Base-by-base conservation (phyloP, 345 rosid species). In the Ceriops zippeliana region DNA sequence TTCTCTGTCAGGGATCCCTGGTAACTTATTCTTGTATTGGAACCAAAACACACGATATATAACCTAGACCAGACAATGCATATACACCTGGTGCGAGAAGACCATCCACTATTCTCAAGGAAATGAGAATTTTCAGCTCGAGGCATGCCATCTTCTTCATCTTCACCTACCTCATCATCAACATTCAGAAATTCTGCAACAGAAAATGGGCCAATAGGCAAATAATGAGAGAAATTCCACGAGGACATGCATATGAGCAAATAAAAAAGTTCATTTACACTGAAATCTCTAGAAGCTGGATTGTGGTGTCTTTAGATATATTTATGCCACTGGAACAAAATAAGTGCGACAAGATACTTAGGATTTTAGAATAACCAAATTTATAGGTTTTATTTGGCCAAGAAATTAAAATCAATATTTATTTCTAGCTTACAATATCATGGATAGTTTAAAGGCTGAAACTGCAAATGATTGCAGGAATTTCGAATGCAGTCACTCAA, bases 31-130 rank as follows among this genome's bases (percentile, higher is more conserved):
- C 38, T 56, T 32, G 15, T 21, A 34, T 60, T 9, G 34, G 65
- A 58, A n/a, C 24, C 15, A 17, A 57, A 42, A 28, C 58, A 17
- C 35, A 42, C 0, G 19, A 42, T 56, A 31, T 24, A 22, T 21
- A 5, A 56, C 59, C 59, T 4, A 27, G 11, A 56, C 59, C 30
- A 56, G 28, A 21, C 5, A 31, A 42, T 37, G 26, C 30, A 52
- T 32, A 19, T 80, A 63, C 47, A 96, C 99, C 98, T 96, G 58
- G 99, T 90, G 65, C 97, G 98, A 68, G 97, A 86, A 79, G 99
- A 96, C 99, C 99, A 96, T 30, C 99, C 96, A 80, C 84, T 90
- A 68, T 92, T 96, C 68, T 91, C 99, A 52, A 87, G 84, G 79
- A 91, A 81, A 68, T 69, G 81, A 66, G 85, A 63, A 35, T 89